Conservation (phyloP, 1,284 basidiomycete species). For the Anthracocystis setariae region DNA sequence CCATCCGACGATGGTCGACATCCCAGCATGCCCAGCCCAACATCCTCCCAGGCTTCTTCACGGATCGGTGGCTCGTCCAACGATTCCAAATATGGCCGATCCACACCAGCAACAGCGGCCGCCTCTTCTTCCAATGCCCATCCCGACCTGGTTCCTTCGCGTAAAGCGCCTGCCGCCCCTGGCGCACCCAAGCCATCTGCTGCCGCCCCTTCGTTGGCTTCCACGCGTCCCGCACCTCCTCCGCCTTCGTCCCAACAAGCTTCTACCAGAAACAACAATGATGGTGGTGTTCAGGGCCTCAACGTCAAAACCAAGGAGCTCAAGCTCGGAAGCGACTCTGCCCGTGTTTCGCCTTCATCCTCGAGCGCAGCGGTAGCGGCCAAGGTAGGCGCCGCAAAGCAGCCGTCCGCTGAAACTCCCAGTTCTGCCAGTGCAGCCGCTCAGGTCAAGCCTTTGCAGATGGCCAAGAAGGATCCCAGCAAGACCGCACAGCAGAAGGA, state of each 20-base stretch:
- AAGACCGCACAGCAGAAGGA: conserved; percentile 68
- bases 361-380: conserved; percentile 25
- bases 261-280: conserved; percentile 25
- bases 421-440: conserved; percentile 68
- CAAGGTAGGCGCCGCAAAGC: conserved; percentile 30
- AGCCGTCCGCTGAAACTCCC: conserved; percentile 69
- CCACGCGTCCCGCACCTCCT: conserved; percentile 34
- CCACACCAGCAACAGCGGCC: conserved; percentile 11
- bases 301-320: conserved; percentile 65
- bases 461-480: conserved; percentile 73
- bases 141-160: conserved; percentile 53
- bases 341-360: conserved; percentile 15
- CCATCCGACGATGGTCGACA: conserved; percentile 43
- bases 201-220: conserved; percentile 28
- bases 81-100: conserved; percentile 42
- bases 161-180: conserved; percentile 60
- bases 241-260: conserved; percentile 31
- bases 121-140: conserved; percentile 15
- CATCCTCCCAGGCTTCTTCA: conserved; percentile 31
- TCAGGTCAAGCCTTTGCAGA: conserved; percentile 79
- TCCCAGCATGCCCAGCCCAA: conserved; percentile 26
- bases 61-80: conserved; percentile 40
- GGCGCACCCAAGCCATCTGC: conserved; percentile 30
- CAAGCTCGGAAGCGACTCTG: conserved; percentile 48
- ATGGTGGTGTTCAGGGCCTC: conserved; percentile 45